Evolutionary conservation across 1,284 basidiomycete genomes (phyloP), one percentile per base, ranked within the genome.

Genomic region (Cronartium quercuum): DNA sequence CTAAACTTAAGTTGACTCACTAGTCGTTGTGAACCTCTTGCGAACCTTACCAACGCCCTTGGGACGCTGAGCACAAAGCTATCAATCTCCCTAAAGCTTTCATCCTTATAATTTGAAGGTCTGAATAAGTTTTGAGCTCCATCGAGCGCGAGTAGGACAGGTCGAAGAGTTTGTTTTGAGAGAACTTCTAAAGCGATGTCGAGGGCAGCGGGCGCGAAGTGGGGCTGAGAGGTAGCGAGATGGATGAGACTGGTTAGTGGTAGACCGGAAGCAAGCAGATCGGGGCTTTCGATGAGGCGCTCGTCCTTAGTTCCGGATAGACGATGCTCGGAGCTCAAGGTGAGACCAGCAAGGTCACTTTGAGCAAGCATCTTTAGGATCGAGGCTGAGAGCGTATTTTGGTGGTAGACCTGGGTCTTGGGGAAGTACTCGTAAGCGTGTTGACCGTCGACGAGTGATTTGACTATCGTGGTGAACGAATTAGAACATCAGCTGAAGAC

Each of bases 141-240:
- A 47, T 76, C 76, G 29, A 76, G 67, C 4, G 76, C 76, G 18
- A 76, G 34, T 15, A 76, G 47, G 15, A 74, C 57, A 35, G 76
- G 76, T 60, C 44, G 38, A 4, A 44, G 29, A n/a, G 73, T 44
- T 66, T 76, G 75, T 58, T 24, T 38, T 5, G 51, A 21, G 2
- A 76, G 44, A 40, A 65, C 34, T 15, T 74, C 60, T 6, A 76
- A 66, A 0, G 63, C 61, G 42, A 66, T 68, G 3, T 76, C 62
- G 1, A 76, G 40, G 0, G 68, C 41, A 13, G 40, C 44, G 0
- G 66, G 63, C 5, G 76, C 76, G 3, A 63, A 35, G 29, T 66
- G 44, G 15, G 60, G 44, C 37, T 58, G 40, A 13, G 37, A 2
- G 10, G 62, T 42, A 3, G 63, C 70, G 6, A 66, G 37, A 18